Percentiles rank a stretch among this genome's conserved stretches.
phyloP scores from a whole-genome alignment of 73 alveolate species.

The Tetrahymena elliotti region DNA sequence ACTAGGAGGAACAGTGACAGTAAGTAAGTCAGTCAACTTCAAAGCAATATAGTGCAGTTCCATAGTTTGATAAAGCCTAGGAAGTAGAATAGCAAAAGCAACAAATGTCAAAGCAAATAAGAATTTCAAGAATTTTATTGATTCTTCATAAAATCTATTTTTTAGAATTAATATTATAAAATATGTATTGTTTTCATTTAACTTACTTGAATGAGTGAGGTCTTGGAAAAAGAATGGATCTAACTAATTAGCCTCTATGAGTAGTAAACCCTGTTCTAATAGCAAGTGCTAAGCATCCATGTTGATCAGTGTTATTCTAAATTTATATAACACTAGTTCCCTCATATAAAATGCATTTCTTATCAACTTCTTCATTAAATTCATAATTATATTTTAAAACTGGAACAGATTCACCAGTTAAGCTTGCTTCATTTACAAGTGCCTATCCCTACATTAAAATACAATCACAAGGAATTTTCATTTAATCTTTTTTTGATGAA shows the following conservation, averaged over 20 bases:
- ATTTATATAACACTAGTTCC: constrained; percentile 22
- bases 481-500: not conserved
- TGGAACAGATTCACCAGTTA: constrained; percentile 86
- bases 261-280: constrained; percentile 42
- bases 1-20: constrained; percentile 87
- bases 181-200: not conserved
- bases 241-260: constrained; percentile 25
- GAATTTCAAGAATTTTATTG: constrained; percentile 56
- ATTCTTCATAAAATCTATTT: constrained; percentile 64
- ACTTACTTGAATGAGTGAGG: constrained; percentile 13
- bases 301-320: not conserved
- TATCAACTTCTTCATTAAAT: constrained; percentile 12
- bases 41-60: constrained; percentile 24
- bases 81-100: constrained; percentile 69
- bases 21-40: constrained; percentile 67
- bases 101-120: constrained; percentile 57
- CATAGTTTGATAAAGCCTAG: constrained; percentile 30
- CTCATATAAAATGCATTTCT: constrained; percentile 19
- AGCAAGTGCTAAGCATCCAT: constrained; percentile 24
- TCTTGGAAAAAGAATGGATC: constrained; percentile 31
- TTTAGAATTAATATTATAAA: constrained; percentile 45
- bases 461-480: constrained; percentile 75
- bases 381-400: constrained; percentile 59
- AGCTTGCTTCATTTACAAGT: constrained; percentile 75
- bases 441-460: constrained; percentile 61